phyloP scores from a whole-genome alignment of 345 rosid species.

The Citrus inodora region DNA sequence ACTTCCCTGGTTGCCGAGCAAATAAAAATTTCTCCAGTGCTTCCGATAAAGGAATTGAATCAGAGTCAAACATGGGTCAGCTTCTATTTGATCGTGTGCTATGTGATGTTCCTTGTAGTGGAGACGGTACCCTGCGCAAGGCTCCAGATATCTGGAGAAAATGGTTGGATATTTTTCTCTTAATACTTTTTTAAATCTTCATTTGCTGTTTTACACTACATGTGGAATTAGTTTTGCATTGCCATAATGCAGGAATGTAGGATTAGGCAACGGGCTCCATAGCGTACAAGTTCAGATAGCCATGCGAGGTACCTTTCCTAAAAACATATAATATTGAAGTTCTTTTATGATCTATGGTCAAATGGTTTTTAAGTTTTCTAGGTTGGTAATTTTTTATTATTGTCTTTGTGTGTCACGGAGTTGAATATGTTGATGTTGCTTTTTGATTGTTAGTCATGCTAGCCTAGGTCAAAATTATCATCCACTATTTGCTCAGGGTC shows the following conservation, averaged over 20 bases:
- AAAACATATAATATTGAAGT: background rate
- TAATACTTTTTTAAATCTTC: background rate
- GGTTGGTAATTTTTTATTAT: background rate
- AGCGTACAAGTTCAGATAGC: slow-evolving; percentile 84
- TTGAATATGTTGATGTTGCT: background rate
- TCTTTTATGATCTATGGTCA: background rate
- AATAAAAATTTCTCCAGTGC: slow-evolving; percentile 31
- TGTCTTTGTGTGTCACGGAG: background rate
- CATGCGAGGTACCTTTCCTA: slow-evolving; percentile 64
- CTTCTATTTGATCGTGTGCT: slow-evolving; percentile 87
- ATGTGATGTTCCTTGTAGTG: slow-evolving; percentile 98
- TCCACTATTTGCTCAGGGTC: background rate
- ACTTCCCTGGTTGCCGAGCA: slow-evolving; percentile 77
- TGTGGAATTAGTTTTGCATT: slow-evolving; percentile 12
- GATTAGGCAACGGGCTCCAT: slow-evolving; percentile 90
- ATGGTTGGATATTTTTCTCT: slow-evolving; percentile 46
- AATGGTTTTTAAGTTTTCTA: background rate
- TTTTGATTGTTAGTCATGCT: background rate
- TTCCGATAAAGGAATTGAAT: slow-evolving; percentile 30
- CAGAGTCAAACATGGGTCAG: slow-evolving; percentile 38
- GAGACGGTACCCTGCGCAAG: slow-evolving; percentile 96
- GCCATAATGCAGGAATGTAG: slow-evolving; percentile 56
- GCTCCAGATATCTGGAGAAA: slow-evolving; percentile 98
- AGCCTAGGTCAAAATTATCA: background rate
- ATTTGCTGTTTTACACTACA: background rate